A percentile compares a stretch with the other conserved stretches of the same genome.
These are phyloP conservation scores for Sporothrix dimorphospora DNA, from an alignment of 2,329 filamentous ascomycete species.

Conservation along the genomic window DNA sequence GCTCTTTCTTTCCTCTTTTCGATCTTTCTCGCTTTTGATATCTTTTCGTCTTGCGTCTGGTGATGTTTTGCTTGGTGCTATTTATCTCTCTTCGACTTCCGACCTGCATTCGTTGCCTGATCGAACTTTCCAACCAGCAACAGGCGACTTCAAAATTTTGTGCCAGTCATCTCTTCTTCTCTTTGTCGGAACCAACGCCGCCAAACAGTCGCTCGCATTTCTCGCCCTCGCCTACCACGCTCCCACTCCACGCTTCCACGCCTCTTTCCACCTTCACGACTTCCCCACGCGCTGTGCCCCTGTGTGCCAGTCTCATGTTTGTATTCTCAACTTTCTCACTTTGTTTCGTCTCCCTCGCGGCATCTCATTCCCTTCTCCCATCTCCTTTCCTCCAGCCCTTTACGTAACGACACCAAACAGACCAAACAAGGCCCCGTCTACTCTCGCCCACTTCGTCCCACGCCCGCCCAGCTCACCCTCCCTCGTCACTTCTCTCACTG, in stretches of 20 bases:
- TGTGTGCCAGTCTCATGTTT: background rate
- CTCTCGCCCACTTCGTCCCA: background rate
- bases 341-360: background rate
- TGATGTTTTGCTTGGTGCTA: background rate
- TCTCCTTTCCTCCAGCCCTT: constrained; percentile 11
- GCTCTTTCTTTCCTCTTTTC: constrained; percentile 14
- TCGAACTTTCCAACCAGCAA: background rate
- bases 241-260: background rate
- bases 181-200: background rate
- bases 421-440: background rate
- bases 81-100: background rate
- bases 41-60: constrained; percentile 10
- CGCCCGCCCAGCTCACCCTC: background rate
- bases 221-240: background rate
- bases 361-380: background rate
- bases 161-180: background rate
- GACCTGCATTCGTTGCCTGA: background rate
- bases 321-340: background rate
- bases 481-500: background rate
- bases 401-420: constrained; percentile 13
- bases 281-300: background rate
- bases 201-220: background rate
- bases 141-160: background rate
- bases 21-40: constrained; percentile 4
- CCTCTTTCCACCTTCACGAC: background rate